These are phyloP conservation scores for Boletus smithii DNA, from an alignment of 1,284 basidiomycete genomes.

Conservation along the genomic window DNA sequence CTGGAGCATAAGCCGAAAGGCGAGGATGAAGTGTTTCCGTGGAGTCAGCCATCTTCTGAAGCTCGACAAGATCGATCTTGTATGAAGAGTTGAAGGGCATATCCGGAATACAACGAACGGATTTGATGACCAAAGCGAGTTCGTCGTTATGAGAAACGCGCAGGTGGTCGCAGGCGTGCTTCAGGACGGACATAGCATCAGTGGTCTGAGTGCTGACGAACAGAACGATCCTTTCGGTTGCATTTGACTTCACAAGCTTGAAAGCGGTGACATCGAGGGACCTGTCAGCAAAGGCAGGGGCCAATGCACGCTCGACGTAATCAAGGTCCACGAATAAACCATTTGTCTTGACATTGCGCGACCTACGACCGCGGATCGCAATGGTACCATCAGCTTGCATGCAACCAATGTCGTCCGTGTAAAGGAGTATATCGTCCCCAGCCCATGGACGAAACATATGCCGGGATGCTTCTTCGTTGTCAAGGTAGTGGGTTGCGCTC, in stretches of 20 bases:
- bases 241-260: constrained; percentile 30
- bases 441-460: constrained; percentile 31
- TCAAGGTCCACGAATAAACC: constrained; percentile 30
- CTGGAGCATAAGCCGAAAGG: constrained; percentile 5
- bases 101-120: constrained; percentile 24
- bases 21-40: constrained; percentile 11
- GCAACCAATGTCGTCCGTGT: constrained; percentile 30
- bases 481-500: constrained; percentile 28
- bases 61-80: constrained; percentile 27
- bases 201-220: constrained; percentile 18
- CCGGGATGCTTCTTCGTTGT: constrained; percentile 25
- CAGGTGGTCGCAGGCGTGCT: constrained; percentile 22
- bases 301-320: constrained; percentile 29
- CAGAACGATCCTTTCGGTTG: constrained; percentile 22
- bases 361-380: constrained; percentile 26
- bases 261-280: constrained; percentile 15
- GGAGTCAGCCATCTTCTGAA: constrained; percentile 26
- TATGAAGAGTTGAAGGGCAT: constrained; percentile 33
- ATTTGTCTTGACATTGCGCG: constrained; percentile 31
- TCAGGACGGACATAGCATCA: constrained; percentile 25
- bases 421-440: constrained; percentile 23
- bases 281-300: constrained; percentile 19
- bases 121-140: constrained; percentile 20
- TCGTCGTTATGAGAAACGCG: constrained; percentile 17
- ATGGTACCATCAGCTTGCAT: constrained; percentile 30